These are phyloP conservation scores for Fusarium sublunatum DNA, from an alignment of 2,329 filamentous ascomycete genomes.

Conservation along the genomic window DNA sequence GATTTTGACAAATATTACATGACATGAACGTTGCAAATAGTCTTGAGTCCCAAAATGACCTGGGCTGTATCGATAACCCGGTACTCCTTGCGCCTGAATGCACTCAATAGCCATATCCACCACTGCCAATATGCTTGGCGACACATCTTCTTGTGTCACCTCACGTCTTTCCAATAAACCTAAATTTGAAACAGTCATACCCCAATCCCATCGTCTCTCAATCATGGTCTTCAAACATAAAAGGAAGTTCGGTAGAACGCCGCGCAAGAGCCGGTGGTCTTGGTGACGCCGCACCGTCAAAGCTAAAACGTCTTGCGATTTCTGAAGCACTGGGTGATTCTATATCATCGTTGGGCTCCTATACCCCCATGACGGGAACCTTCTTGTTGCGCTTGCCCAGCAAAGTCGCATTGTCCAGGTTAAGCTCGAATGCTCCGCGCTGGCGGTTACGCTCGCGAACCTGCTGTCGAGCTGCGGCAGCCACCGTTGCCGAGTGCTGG, in stretches of 20 bases:
- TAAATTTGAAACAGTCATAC: conserved; percentile 14
- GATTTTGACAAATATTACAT: conserved; percentile 40
- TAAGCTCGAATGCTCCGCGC: conserved; percentile 90
- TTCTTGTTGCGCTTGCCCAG: conserved; percentile 76
- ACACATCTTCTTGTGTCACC: conserved; percentile 1
- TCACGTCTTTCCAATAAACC: conserved; percentile 23
- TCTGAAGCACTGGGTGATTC: conserved; percentile 8
- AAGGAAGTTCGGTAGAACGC: conserved; percentile 32
- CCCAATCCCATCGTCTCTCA: conserved; percentile 12
- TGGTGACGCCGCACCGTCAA: conserved; percentile 30
- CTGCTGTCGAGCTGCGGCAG: conserved; percentile 84
- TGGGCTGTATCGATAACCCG: conserved; percentile 32
- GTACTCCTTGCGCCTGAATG: conserved; percentile 47
- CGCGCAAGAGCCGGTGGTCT: conserved; percentile 17
- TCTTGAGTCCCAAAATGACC: conserved; percentile 29
- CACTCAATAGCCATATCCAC: conserved; percentile 20
- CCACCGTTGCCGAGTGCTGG: conserved; percentile 86
- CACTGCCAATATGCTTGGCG: conserved; percentile 6
- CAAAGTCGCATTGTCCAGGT: conserved; percentile 88
- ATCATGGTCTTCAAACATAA: conserved; percentile 30
- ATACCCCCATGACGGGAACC: conserved; percentile 58
- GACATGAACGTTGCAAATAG: conserved; percentile 36
- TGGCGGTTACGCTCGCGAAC: conserved; percentile 74
- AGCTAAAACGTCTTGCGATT: conserved; percentile 17
- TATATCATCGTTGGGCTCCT: conserved; percentile 39